Percentiles rank a stretch among this genome's conserved stretches.
These are phyloP conservation scores for Meyerozyma smithsonii DNA, from an alignment of 1,139 yeast species.

Conservation along the genomic window DNA sequence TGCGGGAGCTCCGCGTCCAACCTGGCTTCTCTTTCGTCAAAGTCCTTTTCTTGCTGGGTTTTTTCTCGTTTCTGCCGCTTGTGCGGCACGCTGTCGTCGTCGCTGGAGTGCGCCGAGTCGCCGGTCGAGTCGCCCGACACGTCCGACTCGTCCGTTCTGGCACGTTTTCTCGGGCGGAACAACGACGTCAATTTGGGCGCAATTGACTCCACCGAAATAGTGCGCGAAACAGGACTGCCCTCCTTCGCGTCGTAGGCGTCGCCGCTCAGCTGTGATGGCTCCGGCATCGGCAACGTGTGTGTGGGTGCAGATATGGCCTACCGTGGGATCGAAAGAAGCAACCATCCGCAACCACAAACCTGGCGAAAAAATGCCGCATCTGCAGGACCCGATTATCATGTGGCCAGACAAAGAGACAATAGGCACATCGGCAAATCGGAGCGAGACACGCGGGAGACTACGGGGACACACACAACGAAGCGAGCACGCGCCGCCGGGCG, in stretches of 20 bases:
- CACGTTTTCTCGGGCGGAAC: slow-evolving; percentile 32
- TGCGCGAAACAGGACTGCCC: slow-evolving; percentile 20
- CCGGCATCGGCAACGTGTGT: too few relatives aligned
- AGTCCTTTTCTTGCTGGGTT: slow-evolving; percentile 31
- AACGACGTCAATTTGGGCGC: slow-evolving; percentile 36
- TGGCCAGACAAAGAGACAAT: too few relatives aligned
- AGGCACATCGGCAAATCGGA: too few relatives aligned
- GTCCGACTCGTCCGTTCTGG: slow-evolving; percentile 16
- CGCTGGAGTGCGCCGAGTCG: slow-evolving; percentile 1
- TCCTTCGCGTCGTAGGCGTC: background rate
- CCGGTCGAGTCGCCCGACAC: slow-evolving; percentile 7
- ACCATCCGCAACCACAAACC: background rate
- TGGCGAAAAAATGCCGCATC: background rate
- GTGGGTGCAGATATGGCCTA: too few relatives aligned
- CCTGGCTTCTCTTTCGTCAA: slow-evolving; percentile 47
- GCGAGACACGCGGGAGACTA: too few relatives aligned
- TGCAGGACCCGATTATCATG: background rate
- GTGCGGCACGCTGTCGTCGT: slow-evolving; percentile 1
- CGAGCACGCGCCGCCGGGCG: too few relatives aligned
- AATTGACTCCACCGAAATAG: slow-evolving; percentile 41
- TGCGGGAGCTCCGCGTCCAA: slow-evolving; percentile 60
- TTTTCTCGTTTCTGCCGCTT: slow-evolving; percentile 24
- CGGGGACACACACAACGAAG: too few relatives aligned
- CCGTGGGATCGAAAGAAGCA: background rate
- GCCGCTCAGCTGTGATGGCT: background rate